Evolutionary conservation across 1,139 yeast species (phyloP).

Genomic region (Kodamaea plutei): DNA sequence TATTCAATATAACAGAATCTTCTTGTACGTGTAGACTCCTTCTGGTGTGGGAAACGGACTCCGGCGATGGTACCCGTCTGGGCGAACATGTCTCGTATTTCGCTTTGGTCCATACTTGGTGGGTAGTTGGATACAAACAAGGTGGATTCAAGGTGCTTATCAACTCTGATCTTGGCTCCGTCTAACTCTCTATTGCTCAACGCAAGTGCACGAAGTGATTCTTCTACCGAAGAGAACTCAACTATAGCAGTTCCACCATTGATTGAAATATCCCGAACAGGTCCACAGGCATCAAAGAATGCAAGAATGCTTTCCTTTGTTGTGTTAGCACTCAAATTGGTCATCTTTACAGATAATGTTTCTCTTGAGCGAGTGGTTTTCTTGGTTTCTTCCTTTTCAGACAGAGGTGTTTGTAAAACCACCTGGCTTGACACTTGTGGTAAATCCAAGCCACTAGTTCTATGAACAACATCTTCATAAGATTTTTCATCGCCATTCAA

Average conservation of each 20-base stretch:
- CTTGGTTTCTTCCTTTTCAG: background rate
- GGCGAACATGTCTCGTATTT: slow-evolving; percentile 41
- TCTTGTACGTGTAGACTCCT: slow-evolving; percentile 46
- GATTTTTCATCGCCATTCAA: slow-evolving; percentile 25
- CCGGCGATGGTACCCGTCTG: slow-evolving; percentile 46
- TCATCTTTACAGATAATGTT: slow-evolving; percentile 46
- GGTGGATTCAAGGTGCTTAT: slow-evolving; percentile 42
- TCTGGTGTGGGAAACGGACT: slow-evolving; percentile 65
- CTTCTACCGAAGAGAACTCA: slow-evolving; percentile 52
- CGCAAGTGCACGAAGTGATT: slow-evolving; percentile 57
- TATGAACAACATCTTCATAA: slow-evolving; percentile 2
- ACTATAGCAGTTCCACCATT: slow-evolving; percentile 37
- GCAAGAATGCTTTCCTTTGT: slow-evolving; percentile 30
- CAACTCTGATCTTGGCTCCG: slow-evolving; percentile 43
- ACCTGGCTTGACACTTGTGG: background rate
- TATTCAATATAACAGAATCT: slow-evolving; percentile 77
- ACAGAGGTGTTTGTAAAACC: background rate
- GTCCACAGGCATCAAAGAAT: slow-evolving; percentile 63
- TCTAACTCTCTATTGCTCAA: slow-evolving; percentile 48
- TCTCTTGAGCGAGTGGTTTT: slow-evolving; percentile 50
- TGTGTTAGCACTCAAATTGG: slow-evolving; percentile 28
- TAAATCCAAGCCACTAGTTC: background rate
- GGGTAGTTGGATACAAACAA: slow-evolving; percentile 75
- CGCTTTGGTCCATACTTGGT: slow-evolving; percentile 42
- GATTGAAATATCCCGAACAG: slow-evolving; percentile 30